These are phyloP conservation scores for Torulaspora indica DNA, from an alignment of 805 yeast genomes.

Conservation along the genomic window DNA sequence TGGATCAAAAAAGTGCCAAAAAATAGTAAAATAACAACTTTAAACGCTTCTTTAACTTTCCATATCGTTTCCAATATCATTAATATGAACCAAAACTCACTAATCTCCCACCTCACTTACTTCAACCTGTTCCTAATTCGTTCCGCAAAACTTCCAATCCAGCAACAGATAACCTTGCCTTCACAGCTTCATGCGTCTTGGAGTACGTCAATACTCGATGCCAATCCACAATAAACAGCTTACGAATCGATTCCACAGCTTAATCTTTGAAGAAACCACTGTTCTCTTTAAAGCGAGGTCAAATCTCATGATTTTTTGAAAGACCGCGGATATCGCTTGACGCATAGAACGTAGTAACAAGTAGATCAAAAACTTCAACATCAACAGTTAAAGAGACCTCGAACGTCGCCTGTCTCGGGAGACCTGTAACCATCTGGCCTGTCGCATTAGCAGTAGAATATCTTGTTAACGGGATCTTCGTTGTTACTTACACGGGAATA, in stretches of 20 bases:
- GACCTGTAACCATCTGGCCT: no score
- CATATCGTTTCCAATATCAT: neutral
- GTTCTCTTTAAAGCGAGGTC: neutral
- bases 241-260: neutral
- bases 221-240: neutral
- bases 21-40: slow-evolving; percentile 4
- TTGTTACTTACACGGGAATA: slow-evolving; percentile 10
- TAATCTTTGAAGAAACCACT: no score
- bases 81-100: neutral
- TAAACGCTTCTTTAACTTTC: slow-evolving; percentile 3
- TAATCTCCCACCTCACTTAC: neutral
- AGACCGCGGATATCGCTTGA: neutral
- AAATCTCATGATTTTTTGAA: neutral
- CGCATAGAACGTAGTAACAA: neutral
- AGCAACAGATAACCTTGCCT: neutral
- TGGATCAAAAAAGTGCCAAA: slow-evolving; percentile 3
- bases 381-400: no score
- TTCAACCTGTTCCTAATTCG: neutral
- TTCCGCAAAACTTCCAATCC: neutral
- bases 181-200: neutral
- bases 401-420: no score
- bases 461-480: neutral
- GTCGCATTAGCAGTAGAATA: no score
- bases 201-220: neutral
- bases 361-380: neutral